Evolutionary conservation across 2,329 filamentous ascomycete genomes (phyloP).

Genomic region (Diaporthe sp.): DNA sequence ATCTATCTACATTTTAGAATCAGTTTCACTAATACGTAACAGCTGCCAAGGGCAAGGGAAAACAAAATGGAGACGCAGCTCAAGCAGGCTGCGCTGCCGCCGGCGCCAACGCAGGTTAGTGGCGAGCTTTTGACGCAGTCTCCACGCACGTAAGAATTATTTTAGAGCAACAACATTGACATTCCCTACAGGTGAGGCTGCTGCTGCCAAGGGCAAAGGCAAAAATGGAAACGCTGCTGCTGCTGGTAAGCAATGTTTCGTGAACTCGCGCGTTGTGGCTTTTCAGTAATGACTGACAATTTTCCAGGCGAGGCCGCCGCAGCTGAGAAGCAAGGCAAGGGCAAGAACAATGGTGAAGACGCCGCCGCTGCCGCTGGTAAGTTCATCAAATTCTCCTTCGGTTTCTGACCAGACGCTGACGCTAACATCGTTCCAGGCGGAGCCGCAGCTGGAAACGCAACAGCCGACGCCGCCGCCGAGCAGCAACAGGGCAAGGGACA

Average conservation of each 20-base stretch:
- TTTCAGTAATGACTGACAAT: too few species aligned
- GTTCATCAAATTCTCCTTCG: too few species aligned
- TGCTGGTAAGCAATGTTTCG: background rate
- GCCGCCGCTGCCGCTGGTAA: conserved; percentile 7
- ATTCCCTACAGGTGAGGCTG: too few species aligned
- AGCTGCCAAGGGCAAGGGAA: background rate
- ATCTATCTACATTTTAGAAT: background rate
- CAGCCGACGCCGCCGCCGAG: conserved; percentile 7
- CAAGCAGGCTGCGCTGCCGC: background rate
- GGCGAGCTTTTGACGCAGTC: too few species aligned
- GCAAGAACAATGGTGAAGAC: background rate
- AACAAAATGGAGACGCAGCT: background rate
- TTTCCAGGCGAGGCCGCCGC: background rate
- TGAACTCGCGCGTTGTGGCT: too few species aligned
- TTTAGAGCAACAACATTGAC: too few species aligned
- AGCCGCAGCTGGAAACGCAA: conserved; percentile 10
- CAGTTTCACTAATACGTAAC: background rate
- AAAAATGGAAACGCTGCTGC: too few species aligned
- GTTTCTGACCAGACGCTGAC: too few species aligned
- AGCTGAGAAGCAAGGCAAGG: background rate
- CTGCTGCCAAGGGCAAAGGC: conserved; percentile 2
- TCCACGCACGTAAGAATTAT: too few species aligned
- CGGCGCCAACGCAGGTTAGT: too few species aligned
- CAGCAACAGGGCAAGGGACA: conserved; percentile 6
- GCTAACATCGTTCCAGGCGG: too few species aligned